phyloP scores from a whole-genome alignment of 208 protist species.

The Acanthamoeba sp. region DNA sequence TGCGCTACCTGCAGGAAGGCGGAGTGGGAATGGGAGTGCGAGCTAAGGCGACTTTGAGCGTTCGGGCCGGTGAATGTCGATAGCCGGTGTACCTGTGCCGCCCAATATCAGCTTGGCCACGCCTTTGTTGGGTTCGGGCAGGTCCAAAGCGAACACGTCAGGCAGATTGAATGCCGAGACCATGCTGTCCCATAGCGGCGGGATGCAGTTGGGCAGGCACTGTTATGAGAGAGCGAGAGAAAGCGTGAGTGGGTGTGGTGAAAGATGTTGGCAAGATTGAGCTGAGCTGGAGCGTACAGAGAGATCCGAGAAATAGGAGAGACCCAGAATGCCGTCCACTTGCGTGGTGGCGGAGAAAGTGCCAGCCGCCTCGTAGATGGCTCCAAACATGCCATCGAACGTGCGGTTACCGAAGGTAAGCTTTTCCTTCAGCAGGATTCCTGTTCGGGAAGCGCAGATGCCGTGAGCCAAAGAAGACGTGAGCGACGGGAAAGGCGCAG shows the following conservation, averaged over 20 bases:
- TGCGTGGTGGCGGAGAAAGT: neutral
- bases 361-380: conserved; percentile 52
- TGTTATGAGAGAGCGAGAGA: neutral
- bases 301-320: conserved; percentile 49
- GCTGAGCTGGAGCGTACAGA: neutral
- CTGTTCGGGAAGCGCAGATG: neutral
- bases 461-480: neutral
- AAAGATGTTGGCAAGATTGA: neutral
- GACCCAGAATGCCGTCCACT: conserved; percentile 65
- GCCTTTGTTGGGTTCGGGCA: neutral
- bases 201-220: conserved; percentile 48
- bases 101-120: conserved; percentile 22
- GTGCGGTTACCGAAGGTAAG: neutral
- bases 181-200: conserved; percentile 49
- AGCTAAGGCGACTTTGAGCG: too few relatives aligned
- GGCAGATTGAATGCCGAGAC: neutral
- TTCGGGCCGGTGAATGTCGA: neutral
- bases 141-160: conserved; percentile 26
- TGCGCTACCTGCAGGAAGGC: neutral
- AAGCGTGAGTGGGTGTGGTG: too few relatives aligned
- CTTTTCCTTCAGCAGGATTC: conserved; percentile 29
- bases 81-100: neutral
- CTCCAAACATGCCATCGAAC: conserved; percentile 53
- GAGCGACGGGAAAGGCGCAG: neutral
- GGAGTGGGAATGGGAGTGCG: neutral